phyloP scores from a whole-genome alignment of 2,329 filamentous ascomycete species.

The Colletotrichum theobromicola region DNA sequence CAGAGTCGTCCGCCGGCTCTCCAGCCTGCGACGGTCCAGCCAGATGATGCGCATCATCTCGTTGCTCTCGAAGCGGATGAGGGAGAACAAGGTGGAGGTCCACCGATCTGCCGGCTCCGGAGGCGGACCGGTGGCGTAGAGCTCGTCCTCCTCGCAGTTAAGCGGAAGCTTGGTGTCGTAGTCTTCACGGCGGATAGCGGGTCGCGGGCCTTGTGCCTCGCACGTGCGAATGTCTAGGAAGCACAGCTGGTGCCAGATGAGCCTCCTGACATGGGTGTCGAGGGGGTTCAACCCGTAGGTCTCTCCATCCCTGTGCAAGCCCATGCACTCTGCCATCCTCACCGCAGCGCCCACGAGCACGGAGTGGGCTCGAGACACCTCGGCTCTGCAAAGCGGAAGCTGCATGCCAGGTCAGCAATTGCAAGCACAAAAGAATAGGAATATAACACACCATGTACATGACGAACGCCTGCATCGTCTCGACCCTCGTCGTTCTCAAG shows the following conservation, averaged over 20 bases:
- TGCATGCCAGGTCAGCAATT: slow-evolving; percentile 37
- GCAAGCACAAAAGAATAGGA: background rate
- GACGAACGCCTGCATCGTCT: slow-evolving; percentile 77
- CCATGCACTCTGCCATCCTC: slow-evolving; percentile 79
- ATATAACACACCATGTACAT: slow-evolving; percentile 71
- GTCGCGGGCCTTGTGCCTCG: slow-evolving; percentile 75
- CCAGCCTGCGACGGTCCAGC: slow-evolving; percentile 70
- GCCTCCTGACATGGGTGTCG: slow-evolving; percentile 73
- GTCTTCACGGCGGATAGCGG: slow-evolving; percentile 74
- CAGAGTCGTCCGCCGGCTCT: slow-evolving; percentile 64
- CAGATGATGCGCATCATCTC: slow-evolving; percentile 76
- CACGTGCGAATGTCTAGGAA: slow-evolving; percentile 78
- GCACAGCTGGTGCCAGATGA: slow-evolving; percentile 81
- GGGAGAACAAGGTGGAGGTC: slow-evolving; percentile 71
- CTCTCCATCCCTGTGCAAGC: slow-evolving; percentile 73
- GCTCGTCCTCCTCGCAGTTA: slow-evolving; percentile 71
- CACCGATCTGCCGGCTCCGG: slow-evolving; percentile 58
- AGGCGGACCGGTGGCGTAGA: slow-evolving; percentile 48
- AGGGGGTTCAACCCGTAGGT: slow-evolving; percentile 69
- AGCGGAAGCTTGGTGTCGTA: slow-evolving; percentile 76
- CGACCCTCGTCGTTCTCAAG: slow-evolving; percentile 70
- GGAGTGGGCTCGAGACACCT: slow-evolving; percentile 76
- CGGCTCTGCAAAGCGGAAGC: slow-evolving; percentile 74
- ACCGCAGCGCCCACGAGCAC: slow-evolving; percentile 75
- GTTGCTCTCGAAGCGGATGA: slow-evolving; percentile 75